phyloP scores from a whole-genome alignment of 2,329 filamentous ascomycete species.

The Xylariaceae sp. region DNA sequence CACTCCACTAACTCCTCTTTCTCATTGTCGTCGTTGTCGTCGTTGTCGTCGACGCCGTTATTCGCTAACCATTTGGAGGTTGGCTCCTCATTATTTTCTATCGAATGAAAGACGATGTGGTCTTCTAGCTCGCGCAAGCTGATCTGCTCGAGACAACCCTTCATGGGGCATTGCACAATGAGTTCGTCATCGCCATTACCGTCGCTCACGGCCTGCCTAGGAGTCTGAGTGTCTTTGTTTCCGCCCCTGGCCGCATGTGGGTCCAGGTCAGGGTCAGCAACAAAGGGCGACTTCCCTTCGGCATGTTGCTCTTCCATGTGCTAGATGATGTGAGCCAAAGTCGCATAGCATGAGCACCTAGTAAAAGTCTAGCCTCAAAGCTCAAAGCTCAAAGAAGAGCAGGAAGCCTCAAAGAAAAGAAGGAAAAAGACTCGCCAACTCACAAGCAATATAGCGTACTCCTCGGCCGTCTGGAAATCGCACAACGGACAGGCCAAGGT shows the following conservation, averaged over 20 bases:
- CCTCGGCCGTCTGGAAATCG: slow-evolving; percentile 31
- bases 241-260: neutral
- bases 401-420: neutral
- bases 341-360: neutral
- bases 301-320: slow-evolving; percentile 33
- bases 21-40: slow-evolving; percentile 29
- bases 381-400: too few relatives aligned
- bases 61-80: neutral
- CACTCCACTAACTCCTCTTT: slow-evolving; percentile 48
- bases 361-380: neutral
- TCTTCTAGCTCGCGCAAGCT: slow-evolving; percentile 49
- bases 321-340: slow-evolving; percentile 21
- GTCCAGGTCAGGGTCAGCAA: slow-evolving; percentile 13
- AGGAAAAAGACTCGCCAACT: slow-evolving; percentile 16
- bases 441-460: slow-evolving; percentile 39
- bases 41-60: slow-evolving; percentile 27
- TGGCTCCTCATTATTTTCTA: slow-evolving; percentile 45
- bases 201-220: neutral
- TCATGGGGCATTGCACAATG: slow-evolving; percentile 52
- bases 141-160: slow-evolving; percentile 59
- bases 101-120: slow-evolving; percentile 57
- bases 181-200: slow-evolving; percentile 24
- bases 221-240: neutral
- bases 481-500: slow-evolving; percentile 39
- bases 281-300: slow-evolving; percentile 28